Base-by-base conservation (phyloP, 306 rosid genomes). In the Astragalus membranaceus region DNA sequence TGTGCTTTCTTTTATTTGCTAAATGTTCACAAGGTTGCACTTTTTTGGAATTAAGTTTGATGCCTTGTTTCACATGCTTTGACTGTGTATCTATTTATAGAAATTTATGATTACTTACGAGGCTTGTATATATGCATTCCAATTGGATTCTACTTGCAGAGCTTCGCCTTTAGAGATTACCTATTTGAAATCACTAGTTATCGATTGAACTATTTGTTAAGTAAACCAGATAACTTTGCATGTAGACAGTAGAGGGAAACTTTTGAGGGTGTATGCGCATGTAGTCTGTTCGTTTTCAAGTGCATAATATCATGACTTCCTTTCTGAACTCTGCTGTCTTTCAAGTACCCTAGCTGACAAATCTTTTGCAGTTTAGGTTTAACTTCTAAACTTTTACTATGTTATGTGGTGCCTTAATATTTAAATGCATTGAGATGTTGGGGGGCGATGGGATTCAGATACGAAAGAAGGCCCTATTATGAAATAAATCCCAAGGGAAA, bases 11-110 rank as follows among this genome's bases (percentile, higher is more conserved):
- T 14, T 69, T 4, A 43, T 44, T 39, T 29, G 46, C 63, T 10
- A 44, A 51, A 72, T 50, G 43, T 35, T 63, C 67, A 35, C 75
- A n/a, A 51, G 68, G 33, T 69, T 73, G 47, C 58, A 48, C 53
- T 6, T 81, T 5, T 23, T 47, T 13, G 55, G 75, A 52, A 58
- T 56, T 13, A 16, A 16, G 74, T 70, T 78, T 59, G 69, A 33
- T 54, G 41, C 59, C 65, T 32, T 58, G 67, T 78, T 53, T 52
- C 13, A 13, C 49, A 70, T 75, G 55, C 16, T 50, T 60, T 17
- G 75, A 14, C 54, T 26, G 33, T 64, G 17, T 58, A 39, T 39
- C 39, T 57, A 53, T 54, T 63, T 48, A 47, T 29, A 8, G 32
- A 49, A 48, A 42, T 64, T 29, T 60, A 57, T 49, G n/a, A 12